phyloP scores from a whole-genome alignment of 164 flowering plant species.

The Houttuynia cordata region DNA sequence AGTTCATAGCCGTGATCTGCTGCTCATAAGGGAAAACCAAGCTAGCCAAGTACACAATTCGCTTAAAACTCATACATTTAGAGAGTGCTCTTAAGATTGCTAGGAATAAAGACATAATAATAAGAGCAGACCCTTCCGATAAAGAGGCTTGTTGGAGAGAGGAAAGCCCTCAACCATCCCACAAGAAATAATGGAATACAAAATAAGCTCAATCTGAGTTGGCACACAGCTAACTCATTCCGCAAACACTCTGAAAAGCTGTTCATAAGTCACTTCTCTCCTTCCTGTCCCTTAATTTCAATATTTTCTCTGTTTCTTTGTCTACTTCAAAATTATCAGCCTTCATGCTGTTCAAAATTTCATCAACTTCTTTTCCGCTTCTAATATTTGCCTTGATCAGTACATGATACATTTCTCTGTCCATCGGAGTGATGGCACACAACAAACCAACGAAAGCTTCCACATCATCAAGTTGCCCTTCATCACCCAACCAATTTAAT shows the following conservation, averaged over 20 bases:
- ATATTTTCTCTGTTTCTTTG: constrained; percentile 8
- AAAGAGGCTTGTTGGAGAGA: too few relatives aligned
- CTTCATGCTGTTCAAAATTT: constrained; percentile 9
- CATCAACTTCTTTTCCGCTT: constrained; percentile 6
- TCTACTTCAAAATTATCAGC: constrained; percentile 3
- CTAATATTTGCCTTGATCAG: constrained; percentile 12
- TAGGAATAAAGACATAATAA: too few relatives aligned
- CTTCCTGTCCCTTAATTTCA: neutral
- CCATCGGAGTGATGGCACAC: constrained; percentile 5
- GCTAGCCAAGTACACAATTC: too few relatives aligned
- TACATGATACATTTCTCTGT: constrained; percentile 8
- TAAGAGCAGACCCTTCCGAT: too few relatives aligned
- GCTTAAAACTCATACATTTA: too few relatives aligned
- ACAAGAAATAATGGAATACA: too few relatives aligned
- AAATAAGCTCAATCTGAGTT: too few relatives aligned
- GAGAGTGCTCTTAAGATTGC: too few relatives aligned
- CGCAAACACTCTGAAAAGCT: neutral
- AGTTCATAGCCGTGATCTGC: too few relatives aligned
- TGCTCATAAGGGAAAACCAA: too few relatives aligned
- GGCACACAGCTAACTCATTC: neutral
- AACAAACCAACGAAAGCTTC: constrained; percentile 17
- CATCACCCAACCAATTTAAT: constrained; percentile 21
- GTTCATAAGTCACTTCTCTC: neutral
- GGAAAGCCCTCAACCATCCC: too few relatives aligned
- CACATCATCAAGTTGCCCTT: constrained; percentile 18